Conservation (phyloP, 192 early-diverging fungal species). For the Mortierella hygrophila region DNA sequence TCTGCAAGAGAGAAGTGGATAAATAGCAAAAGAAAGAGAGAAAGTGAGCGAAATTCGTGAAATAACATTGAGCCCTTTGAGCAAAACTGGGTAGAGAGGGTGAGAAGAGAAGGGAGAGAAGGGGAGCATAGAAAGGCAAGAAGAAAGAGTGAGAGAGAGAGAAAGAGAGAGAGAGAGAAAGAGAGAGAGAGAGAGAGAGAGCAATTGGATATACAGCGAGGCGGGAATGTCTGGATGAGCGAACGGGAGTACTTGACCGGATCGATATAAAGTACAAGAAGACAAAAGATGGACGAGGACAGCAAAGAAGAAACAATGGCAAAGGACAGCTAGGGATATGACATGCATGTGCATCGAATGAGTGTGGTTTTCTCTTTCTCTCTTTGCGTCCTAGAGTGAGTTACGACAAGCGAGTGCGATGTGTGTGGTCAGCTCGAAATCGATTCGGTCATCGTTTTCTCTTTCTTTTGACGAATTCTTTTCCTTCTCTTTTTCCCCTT, state of each 20-base stretch:
- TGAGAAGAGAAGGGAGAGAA: not conserved
- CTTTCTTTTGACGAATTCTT: not conserved
- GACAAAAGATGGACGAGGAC: too few species aligned
- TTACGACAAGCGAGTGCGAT: too few species aligned
- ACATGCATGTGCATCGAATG: too few species aligned
- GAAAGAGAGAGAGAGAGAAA: not conserved
- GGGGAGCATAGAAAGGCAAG: not conserved
- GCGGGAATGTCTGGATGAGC: too few species aligned
- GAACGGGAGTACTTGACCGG: too few species aligned
- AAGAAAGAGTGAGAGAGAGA: not conserved
- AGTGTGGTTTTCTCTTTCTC: too few species aligned
- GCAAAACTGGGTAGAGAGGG: not conserved
- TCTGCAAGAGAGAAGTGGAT: not conserved
- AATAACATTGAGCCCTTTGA: too few species aligned
- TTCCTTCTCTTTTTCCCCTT: not conserved
- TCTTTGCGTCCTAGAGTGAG: too few species aligned
- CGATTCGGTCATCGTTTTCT: constrained; percentile 2
- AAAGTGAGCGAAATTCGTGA: not conserved
- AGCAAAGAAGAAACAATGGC: too few species aligned
- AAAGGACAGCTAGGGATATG: too few species aligned
- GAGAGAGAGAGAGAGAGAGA: not conserved
- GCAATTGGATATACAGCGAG: not conserved
- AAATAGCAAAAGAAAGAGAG: not conserved
- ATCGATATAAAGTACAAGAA: too few species aligned
- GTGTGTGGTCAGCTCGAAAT: not conserved